A percentile compares a stretch with the other conserved stretches of the same genome.
phyloP scores from a whole-genome alignment of 2,329 filamentous ascomycete genomes.

The Nothophaeocryptopus gaeumannii region DNA sequence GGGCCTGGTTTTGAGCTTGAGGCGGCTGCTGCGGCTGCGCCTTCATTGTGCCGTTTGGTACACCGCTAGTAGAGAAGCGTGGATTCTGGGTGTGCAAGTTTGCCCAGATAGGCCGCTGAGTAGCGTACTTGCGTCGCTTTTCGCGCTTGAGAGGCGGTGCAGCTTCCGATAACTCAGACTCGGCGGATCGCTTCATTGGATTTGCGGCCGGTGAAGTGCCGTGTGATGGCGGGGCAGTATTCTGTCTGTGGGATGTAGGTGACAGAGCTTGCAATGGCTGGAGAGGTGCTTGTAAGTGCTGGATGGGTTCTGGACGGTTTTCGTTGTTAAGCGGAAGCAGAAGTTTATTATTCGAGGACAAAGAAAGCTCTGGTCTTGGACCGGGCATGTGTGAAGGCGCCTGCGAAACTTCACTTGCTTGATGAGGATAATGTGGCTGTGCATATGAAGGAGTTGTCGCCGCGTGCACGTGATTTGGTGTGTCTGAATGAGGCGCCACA shows the following conservation, averaged over 20 bases:
- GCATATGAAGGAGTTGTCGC: conserved; percentile 11
- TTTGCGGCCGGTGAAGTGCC: not conserved
- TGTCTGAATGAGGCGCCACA: conserved; percentile 20
- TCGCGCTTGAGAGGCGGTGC: conserved; percentile 31
- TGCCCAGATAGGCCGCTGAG: conserved; percentile 35
- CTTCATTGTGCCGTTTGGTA: conserved; percentile 5
- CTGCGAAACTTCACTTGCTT: conserved; percentile 23
- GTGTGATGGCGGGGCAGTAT: not conserved
- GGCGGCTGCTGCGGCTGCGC: conserved; percentile 1
- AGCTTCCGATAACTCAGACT: conserved; percentile 16
- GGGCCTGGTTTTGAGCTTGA: too few species aligned
- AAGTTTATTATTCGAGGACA: conserved; percentile 24
- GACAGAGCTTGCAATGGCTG: too few species aligned
- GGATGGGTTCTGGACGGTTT: not conserved
- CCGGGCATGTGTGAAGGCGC: conserved; percentile 18
- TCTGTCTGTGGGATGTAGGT: too few species aligned
- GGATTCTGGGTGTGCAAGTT: conserved; percentile 32
- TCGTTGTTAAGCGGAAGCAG: conserved; percentile 1
- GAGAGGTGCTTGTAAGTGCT: conserved; percentile 21
- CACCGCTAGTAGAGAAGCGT: not conserved
- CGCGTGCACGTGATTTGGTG: conserved; percentile 26
- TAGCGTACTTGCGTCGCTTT: conserved; percentile 26
- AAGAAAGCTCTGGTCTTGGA: conserved; percentile 18
- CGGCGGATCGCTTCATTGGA: conserved; percentile 22
- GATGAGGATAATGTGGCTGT: conserved; percentile 17